Evolutionary conservation across 768 basidiomycete species (phyloP), one percentile per base, ranked within the genome.

Genomic region (Chiua virens): DNA sequence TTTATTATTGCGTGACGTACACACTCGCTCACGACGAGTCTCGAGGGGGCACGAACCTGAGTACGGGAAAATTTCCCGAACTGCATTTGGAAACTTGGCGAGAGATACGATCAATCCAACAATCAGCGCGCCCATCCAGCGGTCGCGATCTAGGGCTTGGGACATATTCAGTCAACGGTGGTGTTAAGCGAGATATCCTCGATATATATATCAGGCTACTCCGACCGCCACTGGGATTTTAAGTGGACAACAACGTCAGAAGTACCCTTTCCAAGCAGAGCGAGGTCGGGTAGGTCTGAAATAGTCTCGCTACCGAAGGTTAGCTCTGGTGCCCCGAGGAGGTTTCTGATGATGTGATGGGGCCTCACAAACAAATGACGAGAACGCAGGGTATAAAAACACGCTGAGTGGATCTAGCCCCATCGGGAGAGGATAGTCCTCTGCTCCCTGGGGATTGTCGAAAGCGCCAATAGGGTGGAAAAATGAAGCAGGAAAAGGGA

Each of bases 301-400:
- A 28, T 28, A 28, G 28, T 34, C 34, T 34, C 50, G 49, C 50
- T 47, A 14, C 44, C 50, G 47, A 60, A 38, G 15, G 10, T 45
- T 40, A 21, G 21, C 11, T 5, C 27, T 22, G 18, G 45, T 23
- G 18, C 28, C 36, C 38, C 18, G 28, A 25, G 23, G 41, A 41
- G 8, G 18, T 38, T n/a, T 11, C 35, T 6, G 21, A 14, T 40
- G 43, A 35, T 18, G 35, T 20, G 30, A 20, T 15, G n/a, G n/a
- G 38, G 11, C 35, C 18, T 42, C 49, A 49, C 53, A 45, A 45
- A 32, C 34, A 32, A 49, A 42, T 21, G 14, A 21, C 5, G 25
- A 32, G 44, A 27, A 32, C 13, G 15, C 23, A 39, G 20, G 30
- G 20, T 17, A 4, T 40, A 23, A 21, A 23, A n/a, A 27, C 32